Evolutionary conservation across 176 grass and related monocot species (phyloP), one percentile per base, ranked within the genome.

Genomic region (Carex pumila): DNA sequence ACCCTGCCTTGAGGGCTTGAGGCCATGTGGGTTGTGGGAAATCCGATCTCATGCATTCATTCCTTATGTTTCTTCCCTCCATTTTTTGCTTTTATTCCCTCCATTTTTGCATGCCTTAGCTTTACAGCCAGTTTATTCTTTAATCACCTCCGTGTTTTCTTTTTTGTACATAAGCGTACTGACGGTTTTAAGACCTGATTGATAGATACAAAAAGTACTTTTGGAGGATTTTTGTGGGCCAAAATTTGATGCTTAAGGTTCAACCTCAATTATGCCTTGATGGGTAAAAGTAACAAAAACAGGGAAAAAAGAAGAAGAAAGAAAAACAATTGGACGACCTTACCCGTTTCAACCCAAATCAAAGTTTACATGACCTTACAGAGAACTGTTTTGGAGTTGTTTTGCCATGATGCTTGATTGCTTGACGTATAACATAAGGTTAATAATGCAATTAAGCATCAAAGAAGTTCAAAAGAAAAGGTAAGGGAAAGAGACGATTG

Each of bases 21-120:
- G 61, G 81, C 61, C 81, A 83, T 69, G 81, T 83, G 81, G 64
- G 61, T 32, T 83, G 81, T 83, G 64, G 79, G 58, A 81, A 64
- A 43, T 81, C 59, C 12, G 5, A 81, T 41, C 64, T 66, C 58
- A 65, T 83, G 41, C 60, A 83, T 83, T 83, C 81, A 83, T 83
- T 65, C 43, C 81, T 83, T 67, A 2, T 82, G 61, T 82, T 82
- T 65, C 11, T 65, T 82, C 78, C 58, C 59, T 60, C 12, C 80
- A 49, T 82, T 63, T 61, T 64, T 39, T 47, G 4, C 43, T 66
- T 83, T 50, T 68, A 53, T 81, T 25, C 6, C 30, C 29, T 61
- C 25, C 8, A 17, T 30, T 81, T 81, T 61, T 32, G 32, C 25
- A 34, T 45, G 6, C 11, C 19, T n/a, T 68, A 11, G 61, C 61